Conservation (phyloP, 305 asterid species). For the Fraxinus dipetala region DNA sequence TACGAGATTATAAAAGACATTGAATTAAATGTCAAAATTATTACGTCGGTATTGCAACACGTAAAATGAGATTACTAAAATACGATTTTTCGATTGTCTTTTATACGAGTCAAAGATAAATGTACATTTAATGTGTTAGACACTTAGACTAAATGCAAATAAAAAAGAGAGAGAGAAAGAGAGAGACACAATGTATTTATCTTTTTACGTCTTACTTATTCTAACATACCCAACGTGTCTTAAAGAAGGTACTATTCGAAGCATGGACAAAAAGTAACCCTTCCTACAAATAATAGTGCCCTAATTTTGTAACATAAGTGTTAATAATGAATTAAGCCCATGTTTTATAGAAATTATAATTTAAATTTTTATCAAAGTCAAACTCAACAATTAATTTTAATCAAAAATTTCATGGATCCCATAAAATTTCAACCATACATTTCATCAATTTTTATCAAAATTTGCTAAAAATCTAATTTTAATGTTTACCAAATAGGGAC, state of each 20-base stretch:
- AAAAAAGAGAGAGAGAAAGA: background rate
- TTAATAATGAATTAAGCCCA: background rate
- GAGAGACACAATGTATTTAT: background rate
- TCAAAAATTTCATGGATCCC: too few species aligned
- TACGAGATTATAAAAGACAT: background rate
- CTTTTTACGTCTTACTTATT: background rate
- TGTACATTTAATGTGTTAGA: constrained; percentile 20
- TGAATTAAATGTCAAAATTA: constrained; percentile 14
- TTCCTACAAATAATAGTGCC: background rate
- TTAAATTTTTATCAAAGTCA: too few species aligned
- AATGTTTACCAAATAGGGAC: too few species aligned
- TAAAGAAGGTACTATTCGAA: constrained; percentile 15
- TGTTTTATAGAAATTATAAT: background rate
- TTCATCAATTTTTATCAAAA: too few species aligned
- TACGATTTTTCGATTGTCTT: constrained; percentile 9
- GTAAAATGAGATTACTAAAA: constrained; percentile 27
- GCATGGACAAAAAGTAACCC: constrained; percentile 25
- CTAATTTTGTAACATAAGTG: background rate
- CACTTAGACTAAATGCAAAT: constrained; percentile 27
- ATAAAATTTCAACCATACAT: too few species aligned
- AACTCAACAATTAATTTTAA: too few species aligned
- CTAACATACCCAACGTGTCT: background rate
- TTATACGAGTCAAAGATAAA: constrained; percentile 28
- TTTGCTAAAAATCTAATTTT: too few species aligned
- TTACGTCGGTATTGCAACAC: constrained; percentile 25